Base-by-base conservation (phyloP, 1,284 basidiomycete genomes). In the Cutaneotrichosporon sp. region DNA sequence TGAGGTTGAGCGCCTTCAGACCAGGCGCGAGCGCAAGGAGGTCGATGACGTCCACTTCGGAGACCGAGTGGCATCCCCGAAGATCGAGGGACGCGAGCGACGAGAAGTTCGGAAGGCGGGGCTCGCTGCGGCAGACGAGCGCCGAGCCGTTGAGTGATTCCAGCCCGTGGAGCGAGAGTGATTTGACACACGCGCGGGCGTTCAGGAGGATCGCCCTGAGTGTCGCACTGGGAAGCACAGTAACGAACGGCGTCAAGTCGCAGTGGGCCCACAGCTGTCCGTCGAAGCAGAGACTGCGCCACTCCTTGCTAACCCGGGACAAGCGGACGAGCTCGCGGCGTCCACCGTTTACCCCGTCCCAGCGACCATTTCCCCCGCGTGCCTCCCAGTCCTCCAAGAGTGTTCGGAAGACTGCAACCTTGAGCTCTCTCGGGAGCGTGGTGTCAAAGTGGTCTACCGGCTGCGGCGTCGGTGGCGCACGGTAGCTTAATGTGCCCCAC, bases 191-290 rank as follows among this genome's bases (percentile, higher is more conserved):
- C 1, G 88, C 82, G 1, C 89, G 88, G 3, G 87, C 59, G 10
- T 68, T 63, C 5, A 36, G 6, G 18, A 76, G 72, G 13, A 79
- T 73, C 49, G 69, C 60, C 31, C 61, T 62, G 42, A 73, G 58
- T 5, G 73, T 76, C 18, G 70, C 72, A 2, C 76, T 73, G 22
- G 77, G 75, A 60, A 81, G 56, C 53, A 67, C 57, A 22, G 83
- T 80, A 18, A 87, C 84, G 76, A 89, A 88, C 4, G 85, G 80
- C 9, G 79, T 83, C 46, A 90, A 82, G 73, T 90, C 84, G 46
- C 91, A 78, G 57, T 84, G 70, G 32, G 82, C 75, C 93, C 94
- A 97, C 18, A 96, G 84, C 75, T 93, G 90, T 9, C 93, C 93
- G 75, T 97, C 94, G 68, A 90, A 87, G 53, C 89, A 88, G 36